Evolutionary conservation across 805 yeast species (phyloP).

Genomic region (Candida alai): DNA sequence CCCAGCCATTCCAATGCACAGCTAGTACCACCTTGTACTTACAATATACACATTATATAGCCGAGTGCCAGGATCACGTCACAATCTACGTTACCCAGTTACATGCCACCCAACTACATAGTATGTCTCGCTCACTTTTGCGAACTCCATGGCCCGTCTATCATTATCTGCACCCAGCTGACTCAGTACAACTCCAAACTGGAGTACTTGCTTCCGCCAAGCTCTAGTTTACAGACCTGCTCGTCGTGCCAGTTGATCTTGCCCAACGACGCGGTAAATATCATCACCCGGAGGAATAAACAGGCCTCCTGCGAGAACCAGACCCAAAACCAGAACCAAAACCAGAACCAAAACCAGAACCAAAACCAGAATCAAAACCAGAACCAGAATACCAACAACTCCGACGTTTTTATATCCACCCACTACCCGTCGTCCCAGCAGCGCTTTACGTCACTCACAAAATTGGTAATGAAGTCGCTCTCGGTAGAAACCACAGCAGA

Average conservation of each 20-base stretch:
- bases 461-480: conserved; percentile 58
- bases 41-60: no score
- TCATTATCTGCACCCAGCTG: conserved; percentile 59
- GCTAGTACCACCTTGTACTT: no score
- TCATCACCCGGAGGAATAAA: conserved; percentile 11
- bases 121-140: conserved; percentile 70
- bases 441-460: conserved; percentile 52
- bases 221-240: conserved; percentile 45
- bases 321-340: conserved; percentile 22
- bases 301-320: no score
- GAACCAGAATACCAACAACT: conserved; percentile 6
- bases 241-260: conserved; percentile 55
- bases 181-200: conserved; percentile 15
- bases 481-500: conserved; percentile 66
- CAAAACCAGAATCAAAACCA: no score
- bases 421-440: conserved; percentile 53
- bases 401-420: conserved; percentile 43
- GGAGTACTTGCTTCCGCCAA: conserved; percentile 33
- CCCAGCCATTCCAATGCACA: no score
- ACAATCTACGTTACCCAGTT: no score
- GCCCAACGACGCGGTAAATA: conserved; percentile 36
- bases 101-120: conserved; percentile 41
- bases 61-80: no score
- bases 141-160: conserved; percentile 73
- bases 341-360: conserved; percentile 8